Conservation (phyloP, 148 eudicot genomes). For the Nepenthes mirabilis region DNA sequence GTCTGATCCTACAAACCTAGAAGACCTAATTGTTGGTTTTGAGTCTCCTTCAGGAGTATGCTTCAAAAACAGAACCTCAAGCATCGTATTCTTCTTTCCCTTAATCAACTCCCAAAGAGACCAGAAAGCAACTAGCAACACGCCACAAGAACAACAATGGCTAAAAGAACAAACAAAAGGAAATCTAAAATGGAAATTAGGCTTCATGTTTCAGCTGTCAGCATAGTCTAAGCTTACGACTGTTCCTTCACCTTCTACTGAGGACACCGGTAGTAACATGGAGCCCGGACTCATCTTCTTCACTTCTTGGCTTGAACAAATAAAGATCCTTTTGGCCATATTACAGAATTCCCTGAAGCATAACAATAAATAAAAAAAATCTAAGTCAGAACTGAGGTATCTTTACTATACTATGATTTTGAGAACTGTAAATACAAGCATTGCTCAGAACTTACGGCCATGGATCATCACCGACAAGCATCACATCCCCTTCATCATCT, state of each 20-base stretch:
- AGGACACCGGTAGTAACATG: slow-evolving; percentile 21
- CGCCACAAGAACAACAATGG: not conserved
- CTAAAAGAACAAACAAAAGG: slow-evolving; percentile 1
- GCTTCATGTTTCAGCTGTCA: slow-evolving; percentile 15
- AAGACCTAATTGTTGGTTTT: not conserved
- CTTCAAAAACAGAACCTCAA: not conserved
- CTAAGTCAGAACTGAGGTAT: not conserved
- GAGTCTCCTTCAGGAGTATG: not conserved
- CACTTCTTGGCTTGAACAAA: slow-evolving; percentile 78
- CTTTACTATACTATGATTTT: not conserved
- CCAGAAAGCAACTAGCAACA: not conserved
- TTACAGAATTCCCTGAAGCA: slow-evolving; percentile 72
- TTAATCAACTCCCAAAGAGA: not conserved
- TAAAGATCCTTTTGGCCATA: slow-evolving; percentile 71
- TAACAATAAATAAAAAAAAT: not conserved
- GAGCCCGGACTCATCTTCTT: slow-evolving; percentile 63
- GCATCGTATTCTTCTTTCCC: not conserved
- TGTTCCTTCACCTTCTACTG: slow-evolving; percentile 41
- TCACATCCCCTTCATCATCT: slow-evolving; percentile 88
- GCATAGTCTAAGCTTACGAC: slow-evolving; percentile 34
- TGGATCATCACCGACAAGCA: slow-evolving; percentile 92
- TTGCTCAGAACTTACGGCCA: slow-evolving; percentile 54
- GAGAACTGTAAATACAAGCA: not conserved
- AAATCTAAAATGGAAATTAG: not conserved
- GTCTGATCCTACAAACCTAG: no score